These are phyloP conservation scores for Plenodomus lindquistii DNA, from an alignment of 2,329 filamentous ascomycete species.

Conservation along the genomic window DNA sequence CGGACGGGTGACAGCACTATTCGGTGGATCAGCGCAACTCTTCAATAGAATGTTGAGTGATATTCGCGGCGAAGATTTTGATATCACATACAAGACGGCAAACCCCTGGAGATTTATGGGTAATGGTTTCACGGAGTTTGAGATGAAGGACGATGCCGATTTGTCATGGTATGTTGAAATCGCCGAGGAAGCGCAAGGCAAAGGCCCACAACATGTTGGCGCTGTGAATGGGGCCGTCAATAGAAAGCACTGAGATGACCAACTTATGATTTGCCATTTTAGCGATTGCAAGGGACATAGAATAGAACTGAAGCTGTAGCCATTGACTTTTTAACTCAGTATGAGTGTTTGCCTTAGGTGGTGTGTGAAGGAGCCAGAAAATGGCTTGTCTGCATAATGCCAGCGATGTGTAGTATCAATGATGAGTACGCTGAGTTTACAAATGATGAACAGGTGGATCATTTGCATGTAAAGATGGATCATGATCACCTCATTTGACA, in stretches of 20 bases:
- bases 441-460: too few relatives aligned
- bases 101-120: slow-evolving; percentile 56
- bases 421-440: too few relatives aligned
- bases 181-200: slow-evolving; percentile 23
- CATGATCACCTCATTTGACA: too few relatives aligned
- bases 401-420: too few relatives aligned
- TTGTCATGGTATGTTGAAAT: slow-evolving; percentile 20
- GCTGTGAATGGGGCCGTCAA: background rate
- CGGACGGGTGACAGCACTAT: slow-evolving; percentile 21
- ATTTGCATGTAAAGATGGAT: too few relatives aligned
- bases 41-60: slow-evolving; percentile 28
- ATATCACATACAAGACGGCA: slow-evolving; percentile 50
- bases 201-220: slow-evolving; percentile 11
- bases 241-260: background rate
- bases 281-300: background rate
- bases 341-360: too few relatives aligned
- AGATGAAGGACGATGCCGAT: slow-evolving; percentile 43
- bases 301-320: too few relatives aligned
- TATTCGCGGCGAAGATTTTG: slow-evolving; percentile 55
- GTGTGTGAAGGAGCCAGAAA: too few relatives aligned
- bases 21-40: slow-evolving; percentile 18
- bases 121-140: slow-evolving; percentile 51
- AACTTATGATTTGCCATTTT: background rate
- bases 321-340: too few relatives aligned
- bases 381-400: too few relatives aligned